Evolutionary conservation across 305 asterid genomes (phyloP).

Genomic region (Fraxinus latifolia): DNA sequence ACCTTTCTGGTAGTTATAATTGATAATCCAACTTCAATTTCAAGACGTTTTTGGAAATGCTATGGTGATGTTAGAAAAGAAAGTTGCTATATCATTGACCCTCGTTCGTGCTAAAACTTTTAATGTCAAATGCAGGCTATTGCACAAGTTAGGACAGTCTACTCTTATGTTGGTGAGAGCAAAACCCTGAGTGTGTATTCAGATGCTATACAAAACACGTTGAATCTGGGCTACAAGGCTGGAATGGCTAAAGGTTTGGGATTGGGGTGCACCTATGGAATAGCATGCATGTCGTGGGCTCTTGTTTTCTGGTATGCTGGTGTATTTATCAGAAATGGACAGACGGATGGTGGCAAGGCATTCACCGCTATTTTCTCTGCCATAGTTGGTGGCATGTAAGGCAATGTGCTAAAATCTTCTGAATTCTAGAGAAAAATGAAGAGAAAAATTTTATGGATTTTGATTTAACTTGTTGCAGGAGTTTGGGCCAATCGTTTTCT

Average conservation of each 20-base stretch:
- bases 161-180: constrained; percentile 86
- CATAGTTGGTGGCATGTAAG: constrained; percentile 98
- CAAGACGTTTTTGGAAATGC: neutral
- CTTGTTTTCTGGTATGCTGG: constrained; percentile 99
- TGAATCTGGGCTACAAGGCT: constrained; percentile 90
- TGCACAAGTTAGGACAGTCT: constrained; percentile 96
- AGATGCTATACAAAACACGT: constrained; percentile 79
- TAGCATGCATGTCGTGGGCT: constrained; percentile 99
- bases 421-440: neutral
- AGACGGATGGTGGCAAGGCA: constrained; percentile 92
- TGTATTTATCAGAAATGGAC: constrained; percentile 86
- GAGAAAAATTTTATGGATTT: neutral
- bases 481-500: constrained; percentile 95
- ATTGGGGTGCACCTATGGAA: constrained; percentile 90
- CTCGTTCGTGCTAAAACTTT: neutral
- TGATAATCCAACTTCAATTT: neutral
- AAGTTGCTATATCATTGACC: neutral
- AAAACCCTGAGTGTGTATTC: constrained; percentile 77
- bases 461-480: constrained; percentile 50
- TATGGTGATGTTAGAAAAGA: neutral
- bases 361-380: constrained; percentile 96
- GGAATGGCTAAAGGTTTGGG: constrained; percentile 99
- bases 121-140: constrained; percentile 57
- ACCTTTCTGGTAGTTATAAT: neutral
- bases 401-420: neutral